Evolutionary conservation across 1,139 yeast species (phyloP), one percentile per base, ranked within the genome.

Genomic region (Saccharomyces uvarum): DNA sequence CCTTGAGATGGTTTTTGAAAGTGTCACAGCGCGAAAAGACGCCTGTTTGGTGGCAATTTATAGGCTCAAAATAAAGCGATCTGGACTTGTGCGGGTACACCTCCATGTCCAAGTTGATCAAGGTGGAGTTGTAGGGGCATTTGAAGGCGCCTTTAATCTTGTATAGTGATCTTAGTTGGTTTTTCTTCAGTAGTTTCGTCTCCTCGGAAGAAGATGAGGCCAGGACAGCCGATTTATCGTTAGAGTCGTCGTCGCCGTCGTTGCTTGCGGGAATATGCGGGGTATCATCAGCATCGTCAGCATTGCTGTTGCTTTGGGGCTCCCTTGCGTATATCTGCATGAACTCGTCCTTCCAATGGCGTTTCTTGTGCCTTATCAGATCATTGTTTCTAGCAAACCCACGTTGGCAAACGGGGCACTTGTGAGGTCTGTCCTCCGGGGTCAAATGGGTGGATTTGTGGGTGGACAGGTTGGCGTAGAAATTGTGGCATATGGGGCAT

Each of bases 341-440:
- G 73, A 38, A 38, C 19, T 77, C 75, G 59, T 82, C 86, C 62
- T 84, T 82, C 79, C 88, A 79, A 70, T 89, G 97, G 57, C 91
- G 80, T 70, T 87, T 88, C 60, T 83, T 80, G 68, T 89, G 97
- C 59, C 97, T 76, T 63, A 83, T 79, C 61, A 89, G 73, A 70
- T 89, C 97, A 68, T 89, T 89, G 41, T 91, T 86, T 58, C 97
- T 77, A 21, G 95, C 88, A 73, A 89, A 89, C 2, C 95, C 95
- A 55, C 96, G 79, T 50, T 78, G 77, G 69, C 97, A 89, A 48
- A 81, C 79, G 54, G 80, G 75, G 70, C 97, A 89, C 51, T 81
- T 76, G 67, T 84, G 90, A 0, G 95, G 95, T 54, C 93, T 77
- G 29, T 83, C 76, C 42, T 84, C 79, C 29, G 86, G 86, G 56